Conservation (phyloP, 768 basidiomycete species). For the Pilatotrama ljubarskyi region DNA sequence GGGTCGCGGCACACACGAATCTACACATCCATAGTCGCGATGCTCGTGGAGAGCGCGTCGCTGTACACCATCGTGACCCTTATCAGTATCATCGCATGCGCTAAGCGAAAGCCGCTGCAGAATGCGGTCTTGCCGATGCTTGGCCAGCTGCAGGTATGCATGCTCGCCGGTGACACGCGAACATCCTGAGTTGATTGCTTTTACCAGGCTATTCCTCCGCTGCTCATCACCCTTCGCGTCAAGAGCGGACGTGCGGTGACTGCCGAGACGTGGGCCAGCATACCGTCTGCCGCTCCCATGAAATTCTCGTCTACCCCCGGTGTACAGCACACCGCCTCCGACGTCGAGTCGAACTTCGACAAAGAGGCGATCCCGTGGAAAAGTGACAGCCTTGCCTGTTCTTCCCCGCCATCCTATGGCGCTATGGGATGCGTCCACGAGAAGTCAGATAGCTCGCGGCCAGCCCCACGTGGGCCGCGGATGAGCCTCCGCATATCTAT, state of each 20-base stretch:
- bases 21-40: conserved; percentile 22
- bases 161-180: not conserved
- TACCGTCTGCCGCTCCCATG: too few species aligned
- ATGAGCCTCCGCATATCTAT: too few species aligned
- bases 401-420: too few species aligned
- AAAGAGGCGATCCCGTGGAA: too few species aligned
- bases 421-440: too few species aligned
- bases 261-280: not conserved
- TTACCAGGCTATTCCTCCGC: conserved; percentile 24
- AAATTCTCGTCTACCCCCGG: too few species aligned
- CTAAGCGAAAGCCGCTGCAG: conserved; percentile 21
- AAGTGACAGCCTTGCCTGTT: too few species aligned
- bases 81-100: conserved; percentile 22
- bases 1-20: not conserved
- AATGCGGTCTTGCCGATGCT: conserved; percentile 27
- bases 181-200: not conserved
- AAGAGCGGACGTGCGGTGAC: conserved; percentile 18
- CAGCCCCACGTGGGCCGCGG: too few species aligned
- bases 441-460: too few species aligned
- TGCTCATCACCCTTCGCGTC: conserved; percentile 24
- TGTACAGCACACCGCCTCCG: too few species aligned
- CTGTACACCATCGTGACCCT: conserved; percentile 23
- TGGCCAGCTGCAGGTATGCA: conserved; percentile 28
- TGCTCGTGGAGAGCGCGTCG: conserved; percentile 27
- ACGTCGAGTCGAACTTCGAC: too few species aligned